Base-by-base conservation (phyloP, 2,329 filamentous ascomycete genomes). In the Cladosporium colombiae region DNA sequence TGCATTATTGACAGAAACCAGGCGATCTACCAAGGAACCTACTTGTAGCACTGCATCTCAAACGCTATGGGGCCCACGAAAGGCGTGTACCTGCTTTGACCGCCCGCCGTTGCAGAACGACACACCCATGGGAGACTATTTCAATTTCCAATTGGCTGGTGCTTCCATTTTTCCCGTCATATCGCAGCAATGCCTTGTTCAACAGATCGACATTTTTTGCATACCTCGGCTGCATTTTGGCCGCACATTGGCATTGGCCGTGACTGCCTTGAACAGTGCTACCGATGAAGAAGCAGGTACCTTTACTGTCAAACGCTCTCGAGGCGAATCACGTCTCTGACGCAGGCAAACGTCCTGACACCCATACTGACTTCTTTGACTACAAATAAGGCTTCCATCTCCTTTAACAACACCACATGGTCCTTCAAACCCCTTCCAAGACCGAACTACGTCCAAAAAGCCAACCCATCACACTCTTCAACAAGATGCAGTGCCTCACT, bases 401-500 rank as follows among this genome's bases (percentile, higher is more conserved):
- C 7, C 40, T 46, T 11, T 8, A 46, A 46, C n/a, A 46, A 13
- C 40, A 21, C n/a, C 40, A 46, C 10, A 8, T 7, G 3, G 5
- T 21, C 8, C 7, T 13, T 21, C 6, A 11, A 46, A 46, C 0
- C 5, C 5, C 7, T 5, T 7, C 3, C 7, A 7, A 46, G 3
- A 18, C 10, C 40, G 40, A 46, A 21, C 13, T 21, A 33, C 52
- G 18, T 33, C 8, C 29, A 2, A 8, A 31, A 33, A 33, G 4
- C 11, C 52, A 4, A 5, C 52, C 0, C 16, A 46, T 13, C 40
- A 31, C 21, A 14, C 21, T 55, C 33, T 52, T 7, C 49, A 55
- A 13, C 33, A 60, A 66, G 40, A 72, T 70, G 68, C 67, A 69
- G 35, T 64, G 40, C 65, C 57, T 62, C n/a, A 64, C 60, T 23